Base-by-base conservation (phyloP, 2,329 filamentous ascomycete genomes). In the Sclerotinia spermophila region DNA sequence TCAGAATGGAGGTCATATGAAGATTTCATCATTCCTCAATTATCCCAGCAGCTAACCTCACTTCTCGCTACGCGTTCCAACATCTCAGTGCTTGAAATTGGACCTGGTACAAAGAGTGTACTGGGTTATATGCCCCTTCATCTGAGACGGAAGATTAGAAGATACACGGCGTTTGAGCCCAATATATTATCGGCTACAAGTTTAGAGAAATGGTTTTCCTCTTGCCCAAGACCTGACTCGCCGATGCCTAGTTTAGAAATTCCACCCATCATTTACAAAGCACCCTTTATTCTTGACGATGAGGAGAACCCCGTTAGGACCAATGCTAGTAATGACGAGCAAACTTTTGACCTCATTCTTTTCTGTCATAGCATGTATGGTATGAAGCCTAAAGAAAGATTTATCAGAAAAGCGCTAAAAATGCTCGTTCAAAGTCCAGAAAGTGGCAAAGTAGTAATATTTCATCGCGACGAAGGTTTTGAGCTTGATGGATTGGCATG, bases 361-460 rank as follows among this genome's bases (percentile, higher is more conserved):
- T 88, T 90, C 78, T 90, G 87, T 73, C 87, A 90, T 76, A 89
- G 88, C 79, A 84, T 90, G 83, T 89, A 90, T 73, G 86, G 86
- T 71, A 85, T 90, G 84, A 81, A 81, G 0, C 81, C 82, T 3
- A 85, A 86, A 73, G 74, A 72, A n/a, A 76, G 21, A 2, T 82
- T 81, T 71, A 83, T 90, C 72, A 76, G 83, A 76, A 74, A 72
- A 27, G 82, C 85, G 2, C 76, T 90, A 11, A 74, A 77, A 27
- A 81, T 87, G 82, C 84, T 90, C 44, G 77, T 73, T 72, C 73
- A 81, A 69, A 70, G 74, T 45, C 77, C 80, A 72, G 73, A 78
- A 70, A 80, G 75, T n/a, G 83, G 82, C 68, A 76, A 86, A 38
- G 82, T 87, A 1, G 80, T 84, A 3, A 81, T 89, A 64, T 87